These are phyloP conservation scores for Lactarius pseudohatsudake DNA, from an alignment of 768 basidiomycete species.

Conservation along the genomic window DNA sequence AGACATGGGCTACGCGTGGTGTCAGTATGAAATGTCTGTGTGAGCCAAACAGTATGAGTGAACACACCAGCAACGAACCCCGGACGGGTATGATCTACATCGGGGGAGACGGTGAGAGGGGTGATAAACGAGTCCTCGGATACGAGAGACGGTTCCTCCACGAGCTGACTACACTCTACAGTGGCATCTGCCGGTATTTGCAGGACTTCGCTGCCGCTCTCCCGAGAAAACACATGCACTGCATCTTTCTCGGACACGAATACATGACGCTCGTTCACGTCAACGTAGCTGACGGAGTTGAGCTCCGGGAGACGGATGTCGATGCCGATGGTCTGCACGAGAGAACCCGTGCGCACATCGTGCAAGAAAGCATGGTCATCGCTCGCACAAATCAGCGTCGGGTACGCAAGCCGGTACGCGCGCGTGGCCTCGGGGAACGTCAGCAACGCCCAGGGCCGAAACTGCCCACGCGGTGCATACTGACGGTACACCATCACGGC, in stretches of 20 bases:
- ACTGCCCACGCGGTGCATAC: conserved; percentile 45
- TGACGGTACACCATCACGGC: conserved; percentile 29
- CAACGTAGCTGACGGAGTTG: conserved; percentile 64
- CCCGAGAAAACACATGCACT: not conserved
- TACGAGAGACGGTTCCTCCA: not conserved
- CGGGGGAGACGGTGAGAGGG: too few species aligned
- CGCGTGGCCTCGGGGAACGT: conserved; percentile 41
- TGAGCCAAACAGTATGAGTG: not conserved
- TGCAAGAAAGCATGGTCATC: conserved; percentile 52
- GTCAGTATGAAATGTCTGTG: not conserved
- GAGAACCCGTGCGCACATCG: conserved; percentile 53
- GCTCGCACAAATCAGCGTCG: conserved; percentile 55
- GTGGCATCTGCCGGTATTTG: conserved; percentile 53
- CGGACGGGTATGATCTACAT: not conserved
- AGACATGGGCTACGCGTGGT: conserved; percentile 37
- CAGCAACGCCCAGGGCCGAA: conserved; percentile 62
- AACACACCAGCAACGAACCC: conserved; percentile 10
- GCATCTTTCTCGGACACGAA: conserved; percentile 50
- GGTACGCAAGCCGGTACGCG: conserved; percentile 69
- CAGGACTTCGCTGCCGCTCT: conserved; percentile 41
- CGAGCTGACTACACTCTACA: not conserved
- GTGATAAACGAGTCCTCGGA: not conserved
- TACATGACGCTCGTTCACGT: conserved; percentile 54
- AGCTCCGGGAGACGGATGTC: conserved; percentile 37
- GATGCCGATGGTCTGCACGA: conserved; percentile 50